Evolutionary conservation across 108 stramenopile species (phyloP), one percentile per base, ranked within the genome.

Genomic region (Asterionellopsis glacialis): DNA sequence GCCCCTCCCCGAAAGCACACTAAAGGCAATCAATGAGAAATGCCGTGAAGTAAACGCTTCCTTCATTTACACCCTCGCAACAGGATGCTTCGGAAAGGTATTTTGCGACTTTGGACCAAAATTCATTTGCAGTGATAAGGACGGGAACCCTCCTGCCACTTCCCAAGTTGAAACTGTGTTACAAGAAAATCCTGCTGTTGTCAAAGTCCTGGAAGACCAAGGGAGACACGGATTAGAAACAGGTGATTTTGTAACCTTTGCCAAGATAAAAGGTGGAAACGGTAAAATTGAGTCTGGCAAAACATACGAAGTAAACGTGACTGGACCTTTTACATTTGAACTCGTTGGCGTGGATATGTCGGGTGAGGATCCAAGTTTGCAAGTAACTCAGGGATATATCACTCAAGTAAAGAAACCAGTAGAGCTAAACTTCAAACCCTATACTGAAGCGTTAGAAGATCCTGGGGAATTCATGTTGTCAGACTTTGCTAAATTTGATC

Each of bases 401-500:
- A 92, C 93, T 39, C 90, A 93, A 60, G 90, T 96, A 61, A 96
- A 97, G 64, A 90, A 93, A 61, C 93, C 94, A 7, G 83, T 83
- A 0, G 93, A 83, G 12, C 55, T 97, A 45, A 60, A 77, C n/a
- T 97, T 96, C 81, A 71, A 81, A 57, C 69, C 96, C 23, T 81
- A 96, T 47, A 68, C 62, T 23, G 85, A 88, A 55, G 80, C 91
- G 13, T 62, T 97, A 53, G 76, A 42, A 9, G 65, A 89, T 47
- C 91, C 82, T 41, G 94, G 85, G n/a, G 90, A 92, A 45, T 69
- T 95, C 64, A 87, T 95, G 89, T 74, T 94, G 75, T 87, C 89
- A n/a, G 98, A 98, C 74, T 97, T 97, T 79, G 98, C 95, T 53
- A 98, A 98, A 73, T 92, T 95, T 68, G 96, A 93, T 63, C 91